Percentiles rank a stretch among this genome's conserved stretches.
phyloP scores from a whole-genome alignment of 2,329 filamentous ascomycete species.

The Chaetothyriales sp. region DNA sequence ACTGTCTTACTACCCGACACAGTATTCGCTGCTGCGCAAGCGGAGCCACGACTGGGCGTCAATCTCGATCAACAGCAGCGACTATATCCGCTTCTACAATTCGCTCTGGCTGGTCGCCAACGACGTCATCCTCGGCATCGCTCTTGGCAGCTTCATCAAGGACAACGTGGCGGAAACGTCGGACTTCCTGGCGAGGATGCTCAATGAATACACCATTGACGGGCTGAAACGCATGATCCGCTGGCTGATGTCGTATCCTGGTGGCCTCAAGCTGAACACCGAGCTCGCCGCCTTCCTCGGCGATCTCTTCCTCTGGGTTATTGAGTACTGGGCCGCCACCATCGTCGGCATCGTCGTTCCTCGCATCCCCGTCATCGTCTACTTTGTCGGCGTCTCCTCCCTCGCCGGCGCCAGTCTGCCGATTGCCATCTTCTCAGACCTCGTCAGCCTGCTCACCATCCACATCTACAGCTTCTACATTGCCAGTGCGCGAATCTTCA shows the following conservation, averaged over 20 bases:
- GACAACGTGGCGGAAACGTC: conserved; percentile 84
- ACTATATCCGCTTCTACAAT: conserved; percentile 99
- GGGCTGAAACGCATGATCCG: conserved; percentile 77
- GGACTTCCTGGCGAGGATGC: conserved; percentile 58
- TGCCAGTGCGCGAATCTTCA: conserved; percentile 88
- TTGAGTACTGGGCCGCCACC: conserved; percentile 73
- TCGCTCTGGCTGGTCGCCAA: conserved; percentile 97
- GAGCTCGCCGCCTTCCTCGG: conserved; percentile 89
- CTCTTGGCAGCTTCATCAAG: conserved; percentile 89
- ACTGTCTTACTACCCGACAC: conserved; percentile 97
- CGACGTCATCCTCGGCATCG: conserved; percentile 96
- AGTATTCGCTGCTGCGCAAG: conserved; percentile 82
- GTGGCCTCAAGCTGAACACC: conserved; percentile 85
- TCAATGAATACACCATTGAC: conserved; percentile 73
- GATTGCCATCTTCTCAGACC: conserved; percentile 85
- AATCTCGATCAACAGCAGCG: conserved; percentile 84
- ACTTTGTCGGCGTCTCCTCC: conserved; percentile 83
- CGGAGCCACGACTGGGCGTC: conserved; percentile 89
- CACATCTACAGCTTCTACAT: conserved; percentile 99
- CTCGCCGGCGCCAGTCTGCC: conserved; percentile 96
- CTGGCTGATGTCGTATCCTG: conserved; percentile 94
- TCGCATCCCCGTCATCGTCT: conserved; percentile 71
- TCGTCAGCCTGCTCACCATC: conserved; percentile 78
- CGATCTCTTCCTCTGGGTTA: conserved; percentile 94
- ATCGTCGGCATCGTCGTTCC: conserved; percentile 59